Evolutionary conservation across 2,329 filamentous ascomycete species (phyloP).

Genomic region (Calonectria pteridis): DNA sequence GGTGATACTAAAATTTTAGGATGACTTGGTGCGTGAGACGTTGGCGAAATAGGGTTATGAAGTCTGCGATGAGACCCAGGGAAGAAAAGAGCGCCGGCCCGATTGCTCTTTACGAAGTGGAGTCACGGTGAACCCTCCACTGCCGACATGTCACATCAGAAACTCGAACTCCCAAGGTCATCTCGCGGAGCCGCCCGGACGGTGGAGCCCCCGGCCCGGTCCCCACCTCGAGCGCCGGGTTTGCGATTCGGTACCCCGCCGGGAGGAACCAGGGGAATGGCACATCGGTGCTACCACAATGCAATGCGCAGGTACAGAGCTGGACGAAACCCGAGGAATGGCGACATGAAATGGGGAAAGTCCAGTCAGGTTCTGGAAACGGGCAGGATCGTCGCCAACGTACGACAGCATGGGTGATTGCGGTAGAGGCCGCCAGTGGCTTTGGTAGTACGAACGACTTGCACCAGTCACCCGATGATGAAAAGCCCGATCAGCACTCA

Average conservation of each 20-base stretch:
- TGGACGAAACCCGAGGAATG: not conserved
- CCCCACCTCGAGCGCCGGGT: slow-evolving; percentile 20
- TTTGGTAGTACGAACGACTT: not conserved
- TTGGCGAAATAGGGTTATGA: not conserved
- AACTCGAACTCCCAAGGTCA: not conserved
- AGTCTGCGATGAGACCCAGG: not conserved
- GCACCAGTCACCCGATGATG: not conserved
- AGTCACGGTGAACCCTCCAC: not conserved
- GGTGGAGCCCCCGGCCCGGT: slow-evolving; percentile 25
- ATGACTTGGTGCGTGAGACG: not conserved
- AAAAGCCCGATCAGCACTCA: not conserved
- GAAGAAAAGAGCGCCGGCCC: not conserved
- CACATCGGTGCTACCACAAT: not conserved
- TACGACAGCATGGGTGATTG: not conserved
- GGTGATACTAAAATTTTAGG: not conserved
- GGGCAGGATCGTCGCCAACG: not conserved
- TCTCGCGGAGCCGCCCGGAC: slow-evolving; percentile 25
- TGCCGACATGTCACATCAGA: not conserved
- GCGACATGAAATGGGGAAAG: not conserved
- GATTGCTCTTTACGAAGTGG: not conserved
- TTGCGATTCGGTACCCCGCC: slow-evolving; percentile 3
- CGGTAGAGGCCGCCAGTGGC: not conserved
- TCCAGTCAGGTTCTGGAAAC: not conserved
- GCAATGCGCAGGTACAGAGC: not conserved
- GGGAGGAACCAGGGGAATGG: not conserved